Conservation (phyloP, 805 yeast species). For the Ogataea siamensis region DNA sequence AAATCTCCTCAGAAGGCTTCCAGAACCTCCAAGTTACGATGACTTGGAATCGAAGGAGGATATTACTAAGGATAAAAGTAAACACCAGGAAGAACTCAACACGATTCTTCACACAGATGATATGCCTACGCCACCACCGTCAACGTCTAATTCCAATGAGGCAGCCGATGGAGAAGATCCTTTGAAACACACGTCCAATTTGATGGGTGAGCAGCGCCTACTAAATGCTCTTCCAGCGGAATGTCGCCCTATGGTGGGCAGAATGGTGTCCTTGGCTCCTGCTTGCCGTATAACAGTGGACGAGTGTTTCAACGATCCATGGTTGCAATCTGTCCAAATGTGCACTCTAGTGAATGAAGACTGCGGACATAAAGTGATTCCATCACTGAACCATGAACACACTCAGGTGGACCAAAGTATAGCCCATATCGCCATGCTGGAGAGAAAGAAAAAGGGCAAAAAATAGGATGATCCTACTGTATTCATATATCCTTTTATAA, state of each 20-base stretch:
- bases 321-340: slow-evolving; percentile 64
- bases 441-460: slow-evolving; percentile 62
- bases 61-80: slow-evolving; percentile 5
- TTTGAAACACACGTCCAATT: slow-evolving; percentile 54
- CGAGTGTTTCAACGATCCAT: slow-evolving; percentile 69
- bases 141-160: slow-evolving; percentile 21
- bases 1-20: slow-evolving; percentile 54
- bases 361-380: slow-evolving; percentile 36
- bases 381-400: slow-evolving; percentile 68
- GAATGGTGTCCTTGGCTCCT: slow-evolving; percentile 83
- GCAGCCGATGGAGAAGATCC: slow-evolving; percentile 17
- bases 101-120: slow-evolving; percentile 7
- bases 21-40: slow-evolving; percentile 43
- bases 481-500: background rate
- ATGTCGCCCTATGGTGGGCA: slow-evolving; percentile 61
- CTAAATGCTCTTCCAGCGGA: slow-evolving; percentile 70
- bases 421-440: slow-evolving; percentile 93
- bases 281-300: slow-evolving; percentile 82
- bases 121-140: slow-evolving; percentile 23
- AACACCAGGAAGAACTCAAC: slow-evolving; percentile 6
- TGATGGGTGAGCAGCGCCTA: slow-evolving; percentile 70
- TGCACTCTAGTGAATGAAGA: slow-evolving; percentile 56
- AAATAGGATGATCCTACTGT: slow-evolving; percentile 8
- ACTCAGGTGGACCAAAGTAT: slow-evolving; percentile 89
- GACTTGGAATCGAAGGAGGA: slow-evolving; percentile 17